Percentiles rank a stretch among this genome's conserved stretches.
Conservation (phyloP, 371 early-diverging fungal genomes). For the Mucor velutinosus region DNA sequence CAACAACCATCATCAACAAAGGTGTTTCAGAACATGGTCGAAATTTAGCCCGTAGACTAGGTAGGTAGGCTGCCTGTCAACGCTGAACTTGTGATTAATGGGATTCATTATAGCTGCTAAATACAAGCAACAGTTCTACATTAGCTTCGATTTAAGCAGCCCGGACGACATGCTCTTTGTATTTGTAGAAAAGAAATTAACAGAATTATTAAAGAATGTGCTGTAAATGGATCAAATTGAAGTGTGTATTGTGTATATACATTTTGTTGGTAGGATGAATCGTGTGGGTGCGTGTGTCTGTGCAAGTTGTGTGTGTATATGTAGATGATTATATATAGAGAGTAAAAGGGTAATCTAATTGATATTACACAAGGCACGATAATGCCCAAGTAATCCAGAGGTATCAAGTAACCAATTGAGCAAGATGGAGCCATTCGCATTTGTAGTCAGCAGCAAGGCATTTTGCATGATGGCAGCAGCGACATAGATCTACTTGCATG, state of each 20-base stretch:
- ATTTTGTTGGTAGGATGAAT: background rate
- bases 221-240: background rate
- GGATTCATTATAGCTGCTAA: conserved; percentile 29
- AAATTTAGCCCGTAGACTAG: conserved; percentile 45
- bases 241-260: conserved; percentile 1
- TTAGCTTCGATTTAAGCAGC: conserved; percentile 37
- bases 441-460: conserved; percentile 73
- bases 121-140: conserved; percentile 45
- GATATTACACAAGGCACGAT: conserved; percentile 50
- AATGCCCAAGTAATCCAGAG: conserved; percentile 78
- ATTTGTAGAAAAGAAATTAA: conserved; percentile 53
- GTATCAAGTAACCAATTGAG: conserved; percentile 91
- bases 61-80: conserved; percentile 17
- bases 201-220: conserved; percentile 33
- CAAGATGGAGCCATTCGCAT: conserved; percentile 88
- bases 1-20: conserved; percentile 49
- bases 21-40: conserved; percentile 44
- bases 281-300: background rate
- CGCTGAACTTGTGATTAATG: background rate
- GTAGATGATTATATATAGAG: background rate
- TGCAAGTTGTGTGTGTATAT: background rate
- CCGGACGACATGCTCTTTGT: conserved; percentile 46
- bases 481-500: conserved; percentile 52
- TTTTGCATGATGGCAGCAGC: conserved; percentile 84
- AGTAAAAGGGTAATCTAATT: conserved; percentile 6